phyloP scores from a whole-genome alignment of 1,139 yeast species.

The Sugiyamaella sp. region DNA sequence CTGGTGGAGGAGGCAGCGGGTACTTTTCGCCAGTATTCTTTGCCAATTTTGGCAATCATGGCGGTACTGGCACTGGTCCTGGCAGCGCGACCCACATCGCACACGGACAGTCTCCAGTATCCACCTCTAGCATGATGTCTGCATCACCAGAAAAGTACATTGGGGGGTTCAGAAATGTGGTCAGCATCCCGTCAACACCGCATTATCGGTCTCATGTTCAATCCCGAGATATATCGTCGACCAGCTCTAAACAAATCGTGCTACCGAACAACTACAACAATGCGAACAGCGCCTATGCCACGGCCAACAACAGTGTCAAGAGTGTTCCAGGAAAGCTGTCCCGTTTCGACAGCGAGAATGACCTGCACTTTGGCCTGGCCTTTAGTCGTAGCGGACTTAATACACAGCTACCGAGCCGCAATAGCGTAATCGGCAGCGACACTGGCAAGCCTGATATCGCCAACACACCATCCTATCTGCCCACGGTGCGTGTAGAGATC shows the following conservation, averaged over 20 bases:
- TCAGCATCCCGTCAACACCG: conserved; percentile 18
- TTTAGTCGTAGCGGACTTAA: conserved; percentile 26
- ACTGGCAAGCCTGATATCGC: conserved; percentile 33
- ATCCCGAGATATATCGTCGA: conserved; percentile 19
- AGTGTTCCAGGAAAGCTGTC: conserved; percentile 15
- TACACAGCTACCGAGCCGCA: conserved; percentile 29
- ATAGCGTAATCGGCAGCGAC: conserved; percentile 25
- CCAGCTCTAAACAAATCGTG: conserved; percentile 10
- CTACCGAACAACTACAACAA: conserved; percentile 2
- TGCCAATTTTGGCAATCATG: neutral
- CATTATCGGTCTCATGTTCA: conserved; percentile 14
- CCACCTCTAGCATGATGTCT: conserved; percentile 29
- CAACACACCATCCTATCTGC: conserved; percentile 7
- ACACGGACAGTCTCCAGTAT: conserved; percentile 20
- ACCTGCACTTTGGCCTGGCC: conserved; percentile 25
- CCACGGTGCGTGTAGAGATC: conserved; percentile 45
- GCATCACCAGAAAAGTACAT: conserved; percentile 35
- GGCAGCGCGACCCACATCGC: neutral
- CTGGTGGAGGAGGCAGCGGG: conserved; percentile 18
- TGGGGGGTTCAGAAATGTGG: conserved; percentile 8
- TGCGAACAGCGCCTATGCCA: conserved; percentile 16
- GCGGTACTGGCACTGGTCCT: neutral
- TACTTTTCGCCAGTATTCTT: conserved; percentile 11
- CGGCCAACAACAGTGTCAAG: conserved; percentile 22
- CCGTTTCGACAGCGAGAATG: conserved; percentile 27